Evolutionary conservation across 2,329 filamentous ascomycete species (phyloP).

Genomic region (Colletotrichum somersetense): DNA sequence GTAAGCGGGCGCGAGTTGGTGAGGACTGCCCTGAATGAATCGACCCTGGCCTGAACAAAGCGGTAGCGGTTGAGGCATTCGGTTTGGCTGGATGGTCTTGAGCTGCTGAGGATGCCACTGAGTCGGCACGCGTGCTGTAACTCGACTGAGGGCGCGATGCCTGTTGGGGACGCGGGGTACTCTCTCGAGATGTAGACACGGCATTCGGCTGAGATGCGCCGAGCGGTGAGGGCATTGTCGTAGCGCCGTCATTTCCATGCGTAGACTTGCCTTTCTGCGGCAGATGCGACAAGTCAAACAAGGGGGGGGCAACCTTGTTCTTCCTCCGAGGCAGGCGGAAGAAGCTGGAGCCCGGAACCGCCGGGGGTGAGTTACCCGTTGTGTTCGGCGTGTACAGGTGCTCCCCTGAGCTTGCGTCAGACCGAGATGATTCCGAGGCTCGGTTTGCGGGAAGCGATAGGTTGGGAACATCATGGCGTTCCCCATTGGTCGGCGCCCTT

Average conservation of each 20-base stretch:
- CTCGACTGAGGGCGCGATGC: constrained; percentile 40
- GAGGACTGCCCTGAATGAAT: constrained; percentile 75
- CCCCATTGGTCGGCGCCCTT: constrained; percentile 47
- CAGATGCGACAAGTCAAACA: constrained; percentile 90
- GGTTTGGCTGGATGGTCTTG: constrained; percentile 49
- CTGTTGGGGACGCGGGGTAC: constrained; percentile 29
- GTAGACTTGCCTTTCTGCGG: constrained; percentile 74
- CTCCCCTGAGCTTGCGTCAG: constrained; percentile 84
- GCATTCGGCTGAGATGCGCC: constrained; percentile 42
- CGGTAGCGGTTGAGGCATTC: constrained; percentile 60
- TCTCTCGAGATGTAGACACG: constrained; percentile 25
- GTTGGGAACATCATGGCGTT: constrained; percentile 28
- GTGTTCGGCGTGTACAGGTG: constrained; percentile 72
- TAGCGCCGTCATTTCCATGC: constrained; percentile 47
- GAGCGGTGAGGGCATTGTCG: constrained; percentile 60
- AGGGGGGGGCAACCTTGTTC: constrained; percentile 77
- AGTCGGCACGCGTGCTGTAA: constrained; percentile 37
- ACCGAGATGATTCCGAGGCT: constrained; percentile 81
- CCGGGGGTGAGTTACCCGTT: constrained; percentile 60
- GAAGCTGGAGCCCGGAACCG: constrained; percentile 76
- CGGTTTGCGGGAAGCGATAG: constrained; percentile 29
- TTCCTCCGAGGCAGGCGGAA: constrained; percentile 85
- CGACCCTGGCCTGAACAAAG: constrained; percentile 63
- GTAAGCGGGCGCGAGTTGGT: constrained; percentile 69
- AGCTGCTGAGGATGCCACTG: constrained; percentile 50